A percentile compares a stretch with the other conserved stretches of the same genome.
phyloP scores from a whole-genome alignment of 148 eudicot species.

The Euryodendron excelsum region DNA sequence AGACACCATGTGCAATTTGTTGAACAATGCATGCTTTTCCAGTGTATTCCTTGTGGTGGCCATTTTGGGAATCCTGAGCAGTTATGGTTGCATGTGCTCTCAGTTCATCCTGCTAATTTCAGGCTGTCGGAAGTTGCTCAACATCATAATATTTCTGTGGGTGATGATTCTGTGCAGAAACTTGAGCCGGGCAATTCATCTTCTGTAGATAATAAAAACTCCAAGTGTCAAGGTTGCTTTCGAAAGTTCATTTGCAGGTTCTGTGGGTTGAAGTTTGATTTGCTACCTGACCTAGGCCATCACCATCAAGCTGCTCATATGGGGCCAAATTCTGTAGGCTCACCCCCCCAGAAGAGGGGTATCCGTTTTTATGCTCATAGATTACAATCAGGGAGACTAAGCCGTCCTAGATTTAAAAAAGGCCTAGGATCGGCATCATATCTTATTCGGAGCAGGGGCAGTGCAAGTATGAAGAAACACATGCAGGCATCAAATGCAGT shows the following conservation, averaged over 20 bases:
- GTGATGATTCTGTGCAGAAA: conserved; percentile 34
- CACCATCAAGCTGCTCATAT: conserved; percentile 99
- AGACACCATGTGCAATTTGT: conserved; percentile 85
- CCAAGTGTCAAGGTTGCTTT: conserved; percentile 40
- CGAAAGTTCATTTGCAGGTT: conserved; percentile 71
- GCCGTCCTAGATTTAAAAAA: conserved; percentile 74
- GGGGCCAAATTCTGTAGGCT: conserved; percentile 45
- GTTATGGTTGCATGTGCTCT: conserved; percentile 87
- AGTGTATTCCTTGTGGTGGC: conserved; percentile 84
- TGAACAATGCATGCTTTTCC: conserved; percentile 89
- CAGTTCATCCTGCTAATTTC: conserved; percentile 64
- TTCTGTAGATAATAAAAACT: conserved; percentile 33
- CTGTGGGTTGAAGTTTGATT: conserved; percentile 92
- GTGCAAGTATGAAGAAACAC: conserved; percentile 63
- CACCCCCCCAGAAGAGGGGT: conserved; percentile 61
- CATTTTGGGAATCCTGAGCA: conserved; percentile 83
- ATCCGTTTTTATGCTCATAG: conserved; percentile 72
- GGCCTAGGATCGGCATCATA: conserved; percentile 63
- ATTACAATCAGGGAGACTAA: conserved; percentile 78
- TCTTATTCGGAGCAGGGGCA: conserved; percentile 63
- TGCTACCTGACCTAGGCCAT: conserved; percentile 96
- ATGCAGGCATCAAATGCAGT: conserved; percentile 51
- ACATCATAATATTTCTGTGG: conserved; percentile 12
- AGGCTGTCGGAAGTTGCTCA: conserved; percentile 42
- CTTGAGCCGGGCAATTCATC: conserved; percentile 23